Evolutionary conservation across 1,139 yeast genomes (phyloP).

Genomic region (Scheffersomyces quercinus): DNA sequence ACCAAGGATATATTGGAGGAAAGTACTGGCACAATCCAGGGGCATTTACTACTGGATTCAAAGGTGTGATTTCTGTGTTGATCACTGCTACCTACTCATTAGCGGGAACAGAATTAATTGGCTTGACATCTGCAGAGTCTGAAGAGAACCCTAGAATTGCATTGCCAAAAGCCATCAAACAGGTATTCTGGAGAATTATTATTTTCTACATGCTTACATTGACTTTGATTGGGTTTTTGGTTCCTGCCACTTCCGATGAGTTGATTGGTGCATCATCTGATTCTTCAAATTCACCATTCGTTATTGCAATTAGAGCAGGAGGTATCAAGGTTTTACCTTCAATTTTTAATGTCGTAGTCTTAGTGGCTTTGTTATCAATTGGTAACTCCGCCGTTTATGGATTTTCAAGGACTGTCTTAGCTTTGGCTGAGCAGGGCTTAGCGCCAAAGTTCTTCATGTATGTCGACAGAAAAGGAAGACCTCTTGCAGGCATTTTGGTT

Average conservation of each 20-base stretch:
- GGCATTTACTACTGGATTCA: slow-evolving; percentile 63
- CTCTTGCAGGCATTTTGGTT: slow-evolving; percentile 36
- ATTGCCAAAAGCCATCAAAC: slow-evolving; percentile 44
- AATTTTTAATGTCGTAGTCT: slow-evolving; percentile 43
- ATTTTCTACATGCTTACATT: slow-evolving; percentile 43
- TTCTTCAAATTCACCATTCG: slow-evolving; percentile 54
- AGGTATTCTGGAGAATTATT: slow-evolving; percentile 44
- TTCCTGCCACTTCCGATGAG: slow-evolving; percentile 23
- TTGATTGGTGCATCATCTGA: slow-evolving; percentile 16
- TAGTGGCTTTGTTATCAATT: slow-evolving; percentile 42
- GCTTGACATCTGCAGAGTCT: slow-evolving; percentile 40
- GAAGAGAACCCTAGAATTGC: slow-evolving; percentile 39
- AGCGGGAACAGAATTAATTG: slow-evolving; percentile 48
- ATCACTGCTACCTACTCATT: slow-evolving; percentile 45
- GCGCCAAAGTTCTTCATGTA: slow-evolving; percentile 38
- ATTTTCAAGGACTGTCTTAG: slow-evolving; percentile 42
- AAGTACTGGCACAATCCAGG: slow-evolving; percentile 61
- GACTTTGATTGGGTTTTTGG: slow-evolving; percentile 43
- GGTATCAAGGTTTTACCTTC: slow-evolving; percentile 49
- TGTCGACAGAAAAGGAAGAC: slow-evolving; percentile 44
- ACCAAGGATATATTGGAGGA: slow-evolving; percentile 56
- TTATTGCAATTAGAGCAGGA: slow-evolving; percentile 56
- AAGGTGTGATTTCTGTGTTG: slow-evolving; percentile 48
- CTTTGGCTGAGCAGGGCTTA: slow-evolving; percentile 42
- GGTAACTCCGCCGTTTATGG: slow-evolving; percentile 50